A percentile compares a stretch with the other conserved stretches of the same genome.
Evolutionary conservation across 2,329 filamentous ascomycete species (phyloP).

Genomic region (Ceratocystis harringtonii): DNA sequence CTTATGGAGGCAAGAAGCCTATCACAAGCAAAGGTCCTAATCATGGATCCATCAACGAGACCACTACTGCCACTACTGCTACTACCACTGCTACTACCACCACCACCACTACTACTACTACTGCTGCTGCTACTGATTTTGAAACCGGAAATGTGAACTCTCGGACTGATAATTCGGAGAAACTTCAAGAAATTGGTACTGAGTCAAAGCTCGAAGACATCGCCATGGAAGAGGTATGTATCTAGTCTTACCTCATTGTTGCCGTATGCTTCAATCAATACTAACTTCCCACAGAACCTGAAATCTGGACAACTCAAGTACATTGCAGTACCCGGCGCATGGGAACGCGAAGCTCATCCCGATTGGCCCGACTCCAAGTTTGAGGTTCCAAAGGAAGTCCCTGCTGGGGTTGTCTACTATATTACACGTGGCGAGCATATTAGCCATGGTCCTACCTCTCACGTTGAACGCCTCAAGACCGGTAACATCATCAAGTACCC

Average conservation of each 20-base stretch:
- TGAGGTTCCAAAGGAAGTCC: conserved; percentile 18
- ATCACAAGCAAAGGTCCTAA: conserved; percentile 16
- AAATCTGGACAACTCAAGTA: conserved; percentile 17
- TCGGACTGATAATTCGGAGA: conserved; percentile 5
- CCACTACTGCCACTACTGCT: conserved; percentile 12
- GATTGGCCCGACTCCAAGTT: conserved; percentile 20
- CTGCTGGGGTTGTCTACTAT: conserved; percentile 19
- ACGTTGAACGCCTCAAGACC: conserved; percentile 20
- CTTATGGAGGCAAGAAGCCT: conserved; percentile 16
- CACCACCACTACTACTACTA: background rate
- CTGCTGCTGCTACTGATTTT: conserved; percentile 7
- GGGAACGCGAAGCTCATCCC: conserved; percentile 19
- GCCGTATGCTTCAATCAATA: background rate
- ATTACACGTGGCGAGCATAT: conserved; percentile 19
- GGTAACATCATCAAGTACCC: conserved; percentile 20
- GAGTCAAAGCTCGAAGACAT: conserved; percentile 2
- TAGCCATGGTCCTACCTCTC: conserved; percentile 18
- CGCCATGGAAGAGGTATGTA: conserved; percentile 12
- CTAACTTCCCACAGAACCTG: conserved; percentile 11
- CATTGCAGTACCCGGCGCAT: conserved; percentile 18
- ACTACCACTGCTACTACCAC: conserved; percentile 4
- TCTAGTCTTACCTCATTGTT: background rate
- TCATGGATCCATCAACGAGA: conserved; percentile 13
- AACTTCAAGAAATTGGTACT: conserved; percentile 9
- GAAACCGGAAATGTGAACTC: conserved; percentile 13